These are phyloP conservation scores for Pinus tabuliformis DNA, from an alignment of 75 land plant species.

Conservation along the genomic window DNA sequence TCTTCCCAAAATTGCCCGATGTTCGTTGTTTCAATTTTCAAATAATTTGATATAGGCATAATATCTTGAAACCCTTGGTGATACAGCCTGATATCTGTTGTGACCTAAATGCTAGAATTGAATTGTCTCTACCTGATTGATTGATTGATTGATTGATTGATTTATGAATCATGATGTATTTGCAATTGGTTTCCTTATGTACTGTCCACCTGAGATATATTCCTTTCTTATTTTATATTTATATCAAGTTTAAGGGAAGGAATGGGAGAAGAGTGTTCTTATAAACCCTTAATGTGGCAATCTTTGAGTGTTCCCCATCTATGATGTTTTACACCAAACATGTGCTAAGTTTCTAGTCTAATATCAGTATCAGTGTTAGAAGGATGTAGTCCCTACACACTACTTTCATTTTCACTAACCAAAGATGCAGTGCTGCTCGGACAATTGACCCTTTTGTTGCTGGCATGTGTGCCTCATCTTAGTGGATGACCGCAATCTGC, in stretches of 20 bases:
- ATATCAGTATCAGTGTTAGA: conserved; percentile 13
- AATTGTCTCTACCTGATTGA: not conserved
- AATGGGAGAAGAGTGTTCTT: not conserved
- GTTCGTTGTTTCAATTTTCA: too few relatives aligned
- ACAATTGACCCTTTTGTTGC: conserved; percentile 75
- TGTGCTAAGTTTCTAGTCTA: conserved; percentile 26
- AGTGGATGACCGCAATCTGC: conserved; percentile 99
- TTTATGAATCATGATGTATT: not conserved
- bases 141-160: not conserved
- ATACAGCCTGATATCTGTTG: too few relatives aligned
- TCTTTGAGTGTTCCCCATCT: not conserved
- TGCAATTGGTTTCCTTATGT: not conserved
- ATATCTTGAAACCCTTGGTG: too few relatives aligned
- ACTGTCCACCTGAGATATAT: not conserved
- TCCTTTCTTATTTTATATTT: not conserved
- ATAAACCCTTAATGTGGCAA: conserved; percentile 1
- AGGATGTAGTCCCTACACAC: conserved; percentile 37
- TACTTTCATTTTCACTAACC: conserved; percentile 64
- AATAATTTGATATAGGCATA: too few relatives aligned
- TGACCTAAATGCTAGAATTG: not conserved
- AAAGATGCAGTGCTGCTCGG: conserved; percentile 79
- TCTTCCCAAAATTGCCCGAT: too few relatives aligned
- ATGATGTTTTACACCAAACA: not conserved
- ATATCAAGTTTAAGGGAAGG: not conserved
- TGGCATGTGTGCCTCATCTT: conserved; percentile 89